Evolutionary conservation across 2,329 filamentous ascomycete species (phyloP), one percentile per base, ranked within the genome.

Genomic region (Ophiocordyceps robertsii): DNA sequence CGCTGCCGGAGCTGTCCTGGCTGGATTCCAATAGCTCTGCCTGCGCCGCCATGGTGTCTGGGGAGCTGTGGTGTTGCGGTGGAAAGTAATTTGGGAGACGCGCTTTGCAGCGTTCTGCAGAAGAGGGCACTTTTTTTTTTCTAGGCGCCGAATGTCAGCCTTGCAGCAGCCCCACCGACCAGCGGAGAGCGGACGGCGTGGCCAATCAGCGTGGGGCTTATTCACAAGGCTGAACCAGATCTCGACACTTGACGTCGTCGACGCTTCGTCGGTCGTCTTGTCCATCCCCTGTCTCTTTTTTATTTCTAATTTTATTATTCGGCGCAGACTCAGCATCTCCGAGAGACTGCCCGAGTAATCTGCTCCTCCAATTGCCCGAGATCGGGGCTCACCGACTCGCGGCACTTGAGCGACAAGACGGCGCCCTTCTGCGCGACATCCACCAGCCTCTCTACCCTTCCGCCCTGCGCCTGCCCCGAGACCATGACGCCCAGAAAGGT

Each of bases 401-500:
- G 65, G 56, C 84, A 86, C 59, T 75, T 82, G 53, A 98, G 63
- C 13, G 86, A 92, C 64, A 86, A 63, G 1, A 84, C 75, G 4
- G 89, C 88, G 3, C 83, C 90, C 54, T 72, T 73, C 64, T 96
- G 92, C 29, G 89, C 90, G 31, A 92, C 62, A 44, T 79, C 69
- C n/a, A 98, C 68, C 43, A 92, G 60, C 38, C 81, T 71, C 54
- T 78, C 63, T 45, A 75, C 57, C 46, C 63, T 64, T 3, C 69
- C 71, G 0, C 72, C 72, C 53, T 70, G 74, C 0, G 80, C 79
- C 49, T 96, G 58, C 0, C 84, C 86, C 1, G 87, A 82, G n/a
- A 95, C 67, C 43, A 95, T 52, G 13, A 88, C 82, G 0, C 90
- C 92, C 9, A 93, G 68, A 58, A 96, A 89, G 0, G 92, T 95